Percentiles rank a stretch among this genome's conserved stretches.
These are phyloP conservation scores for Candida boleticola DNA, from an alignment of 805 yeast genomes.

Conservation along the genomic window DNA sequence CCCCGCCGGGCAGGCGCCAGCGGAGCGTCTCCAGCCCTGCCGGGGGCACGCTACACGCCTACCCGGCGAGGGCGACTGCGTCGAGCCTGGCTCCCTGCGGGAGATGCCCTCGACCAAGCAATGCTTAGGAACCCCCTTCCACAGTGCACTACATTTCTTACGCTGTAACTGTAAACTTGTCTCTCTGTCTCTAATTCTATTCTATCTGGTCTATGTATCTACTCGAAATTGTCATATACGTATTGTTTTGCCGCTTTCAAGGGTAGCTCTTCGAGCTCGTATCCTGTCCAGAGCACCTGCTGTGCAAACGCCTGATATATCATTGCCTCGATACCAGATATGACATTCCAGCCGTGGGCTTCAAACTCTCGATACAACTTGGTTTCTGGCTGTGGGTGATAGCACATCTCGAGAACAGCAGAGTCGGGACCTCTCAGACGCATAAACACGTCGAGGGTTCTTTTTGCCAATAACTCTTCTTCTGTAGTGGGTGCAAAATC, in stretches of 20 bases:
- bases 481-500: constrained; percentile 22
- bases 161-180: background rate
- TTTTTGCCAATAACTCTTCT: constrained; percentile 22
- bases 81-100: no score
- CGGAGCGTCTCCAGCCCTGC: no score
- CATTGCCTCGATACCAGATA: constrained; percentile 30
- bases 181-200: no score
- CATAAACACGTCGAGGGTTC: constrained; percentile 25
- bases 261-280: constrained; percentile 21
- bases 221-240: constrained; percentile 16
- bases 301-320: constrained; percentile 32
- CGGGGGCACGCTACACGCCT: no score
- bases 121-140: no score
- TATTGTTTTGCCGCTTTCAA: constrained; percentile 18
- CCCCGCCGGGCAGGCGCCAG: no score
- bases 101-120: no score
- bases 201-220: no score
- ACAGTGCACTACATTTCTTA: background rate
- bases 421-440: constrained; percentile 20
- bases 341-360: constrained; percentile 24
- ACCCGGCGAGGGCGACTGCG: no score
- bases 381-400: constrained; percentile 28
- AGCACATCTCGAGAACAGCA: constrained; percentile 35
- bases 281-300: constrained; percentile 31
- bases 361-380: constrained; percentile 22